Base-by-base conservation (phyloP, 2,329 filamentous ascomycete genomes). In the Amylocarpus encephaloides region DNA sequence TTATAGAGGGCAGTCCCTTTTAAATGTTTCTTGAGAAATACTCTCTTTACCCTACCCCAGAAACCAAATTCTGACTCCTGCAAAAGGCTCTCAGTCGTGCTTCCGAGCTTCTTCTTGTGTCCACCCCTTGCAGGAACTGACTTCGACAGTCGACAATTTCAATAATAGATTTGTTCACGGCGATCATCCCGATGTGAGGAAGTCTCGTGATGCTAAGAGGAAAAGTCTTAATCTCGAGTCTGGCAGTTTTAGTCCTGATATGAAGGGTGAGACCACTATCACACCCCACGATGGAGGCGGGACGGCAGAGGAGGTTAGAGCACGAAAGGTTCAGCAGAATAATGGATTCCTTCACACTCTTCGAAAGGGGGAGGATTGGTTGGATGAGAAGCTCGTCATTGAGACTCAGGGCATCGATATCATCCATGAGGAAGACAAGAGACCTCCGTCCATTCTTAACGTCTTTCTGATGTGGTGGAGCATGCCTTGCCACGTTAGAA, bases 341-440 rank as follows among this genome's bases (percentile, higher is more conserved):
- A 53, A 46, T 19, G 56, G 56, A 5, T 43, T 64, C 40, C 43
- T 65, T 32, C 46, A 52, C 9, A 52, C 10, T 5, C 50, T 73
- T 48, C 62, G 67, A 29, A 46, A 54, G 30, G 61, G 66, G 38
- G 72, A 74, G 54, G 64, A 67, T 39, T 65, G 65, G 59, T 64
- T 75, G 41, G 73, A 74, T 57, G 61, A 61, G 40, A 72, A 71
- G 56, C 62, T 74, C 50, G 71, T 71, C 18, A 68, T 75, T 43
- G 73, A 75, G 57, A 71, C 70, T 3, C 70, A 73, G 52, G 73
- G 73, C 18, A 70, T 75, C 29, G 71, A 74, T 50, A 68, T 71
- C 7, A 73, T 73, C 10, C 68, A 67, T 1, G 69, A 73, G 48
- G 70, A 73, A 41, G 65, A 71, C 46, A 70, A 70, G 54, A 63